Evolutionary conservation across 2,329 filamentous ascomycete species (phyloP), one percentile per base, ranked within the genome.

Genomic region (Xylaria hypoxylon): DNA sequence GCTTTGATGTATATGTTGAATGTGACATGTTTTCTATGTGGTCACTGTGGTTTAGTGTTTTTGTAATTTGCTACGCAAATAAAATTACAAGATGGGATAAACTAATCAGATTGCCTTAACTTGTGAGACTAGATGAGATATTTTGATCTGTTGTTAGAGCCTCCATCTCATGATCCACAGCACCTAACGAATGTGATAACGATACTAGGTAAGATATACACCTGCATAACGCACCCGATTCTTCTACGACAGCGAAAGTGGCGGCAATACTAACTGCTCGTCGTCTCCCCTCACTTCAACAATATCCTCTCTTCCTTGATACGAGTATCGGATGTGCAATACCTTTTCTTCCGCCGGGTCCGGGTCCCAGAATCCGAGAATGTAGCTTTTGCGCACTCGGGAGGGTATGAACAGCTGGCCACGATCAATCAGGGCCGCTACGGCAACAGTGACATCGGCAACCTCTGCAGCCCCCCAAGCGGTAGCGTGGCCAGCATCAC

Each of bases 321-420:
- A 84, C 22, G 78, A 63, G 66, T 85, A 86, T 62, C 80, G 76
- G 17, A 86, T 80, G 51, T 79, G 78, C 53, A 86, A 74, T 40
- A 80, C 77, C 78, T 86, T 86, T 22, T 77, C 77, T 40, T 74
- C 72, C 38, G 73, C 73, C 5, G 83, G 84, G 6, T 13, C 80
- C 17, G 84, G 84, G 62, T 86, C 84, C 81, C 83, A 85, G 72
- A 86, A 86, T 1, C 84, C 84, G 0, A 83, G 76, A 31, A 86
- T 70, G 40, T 79, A 77, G 50, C 78, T 79, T 77, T 85, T 52
- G 84, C 81, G 47, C 26, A 50, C 47, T 10, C 47, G 24, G 2
- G 47, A 17, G 13, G 47, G 15, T 31, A 50, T 50, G 3, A 73
- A 62, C 13, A 85, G 66, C 48, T 71, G 65, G 5, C 78, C 77